Evolutionary conservation across 2,329 filamentous ascomycete species (phyloP), one percentile per base, ranked within the genome.

Genomic region (Aureobasidium sp.): DNA sequence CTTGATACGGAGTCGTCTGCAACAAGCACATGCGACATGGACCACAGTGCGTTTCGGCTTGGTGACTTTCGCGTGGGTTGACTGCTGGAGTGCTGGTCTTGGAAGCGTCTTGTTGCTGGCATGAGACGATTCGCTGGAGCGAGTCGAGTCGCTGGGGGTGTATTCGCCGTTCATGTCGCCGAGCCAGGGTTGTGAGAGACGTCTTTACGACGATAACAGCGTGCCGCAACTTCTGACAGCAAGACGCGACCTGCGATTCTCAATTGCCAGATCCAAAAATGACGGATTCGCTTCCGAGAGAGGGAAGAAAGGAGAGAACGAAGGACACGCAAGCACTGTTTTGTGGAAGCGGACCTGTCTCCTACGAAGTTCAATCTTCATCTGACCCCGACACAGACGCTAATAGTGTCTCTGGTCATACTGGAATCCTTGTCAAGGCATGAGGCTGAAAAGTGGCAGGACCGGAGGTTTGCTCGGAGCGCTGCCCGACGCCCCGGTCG

Each of bases 1-100:
- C 59, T 61, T 61, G 39, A 61, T 61, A 5, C 59, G 59, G 15
- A 61, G 59, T 14, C 49, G 50, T 27, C 59, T 45, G 17, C 59
- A 61, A 22, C 33, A 49, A 31, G 45, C 39, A 37, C 59, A 61
- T 11, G 59, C 59, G 22, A 61, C 59, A 29, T 61, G 59, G 14
- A 61, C 59, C 5, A 61, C 59, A 12, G 24, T 54, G 29, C 59
- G 49, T 29, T 61, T 61, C 3, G 48, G 59, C 35, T 53, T 48
- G 22, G 33, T 47, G 40, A 44, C 40, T 29, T 33, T 44, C 4
- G 37, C 19, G 9, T 45, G 27, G 15, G 17, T 7, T 11, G 48
- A n/a, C 19, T 27, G 35, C 17, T 47, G 59, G 2, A 37, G 33
- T 35, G 37, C 19, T 22, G n/a, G 11, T 17, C 9, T 47, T 27